Evolutionary conservation across 805 yeast genomes (phyloP), one percentile per base, ranked within the genome.

Genomic region (Yamadazyma paraphyllophila): DNA sequence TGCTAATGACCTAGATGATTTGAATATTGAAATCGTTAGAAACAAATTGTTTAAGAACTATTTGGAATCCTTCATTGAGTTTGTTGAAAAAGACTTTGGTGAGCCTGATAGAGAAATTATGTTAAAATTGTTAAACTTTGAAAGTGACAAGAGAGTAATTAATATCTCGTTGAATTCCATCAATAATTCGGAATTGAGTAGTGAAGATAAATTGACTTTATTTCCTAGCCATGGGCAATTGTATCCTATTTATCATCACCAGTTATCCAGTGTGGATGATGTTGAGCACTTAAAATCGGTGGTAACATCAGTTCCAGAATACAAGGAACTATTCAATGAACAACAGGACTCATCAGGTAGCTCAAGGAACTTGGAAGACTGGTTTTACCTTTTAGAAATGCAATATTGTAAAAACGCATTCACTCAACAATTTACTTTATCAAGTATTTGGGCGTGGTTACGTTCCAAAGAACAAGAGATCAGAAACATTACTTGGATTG

Each of bases 401-500:
- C 85, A 87, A 57, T 75, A 87, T 49, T 91, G 97, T 69, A 86
- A 83, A 60, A 83, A 85, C 61, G 96, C 97, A 0, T 90, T 94
- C 67, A 91, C 99, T 29, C 99, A 94, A 69, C 98, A 92, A 66
- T 94, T 94, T 67, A 82, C 97, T 13, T 79, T 86, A 57, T 79
- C 90, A 32, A 85, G 96, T 2, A 76, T 94, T 46, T 94, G 97
- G 94, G 96, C 97, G 6, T 94, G 97, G 96, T 79, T 95, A 62
- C 86, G 89, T 67, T 85, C 96, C 13, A 87, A 86, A 61, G 99
- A 94, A 68, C 99, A 95, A 69, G 99, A 94, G 67, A 82, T 95
- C 48, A 81, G 99, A 68, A 94, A 94, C 65, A 85, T 94, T 54
- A 89, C 98, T n/a, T 94, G 99, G 99, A 92, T 94, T 46, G 96